A percentile compares a stretch with the other conserved stretches of the same genome.
Conservation (phyloP, 2,329 filamentous ascomycete species). For the Sporothrix luriei region DNA sequence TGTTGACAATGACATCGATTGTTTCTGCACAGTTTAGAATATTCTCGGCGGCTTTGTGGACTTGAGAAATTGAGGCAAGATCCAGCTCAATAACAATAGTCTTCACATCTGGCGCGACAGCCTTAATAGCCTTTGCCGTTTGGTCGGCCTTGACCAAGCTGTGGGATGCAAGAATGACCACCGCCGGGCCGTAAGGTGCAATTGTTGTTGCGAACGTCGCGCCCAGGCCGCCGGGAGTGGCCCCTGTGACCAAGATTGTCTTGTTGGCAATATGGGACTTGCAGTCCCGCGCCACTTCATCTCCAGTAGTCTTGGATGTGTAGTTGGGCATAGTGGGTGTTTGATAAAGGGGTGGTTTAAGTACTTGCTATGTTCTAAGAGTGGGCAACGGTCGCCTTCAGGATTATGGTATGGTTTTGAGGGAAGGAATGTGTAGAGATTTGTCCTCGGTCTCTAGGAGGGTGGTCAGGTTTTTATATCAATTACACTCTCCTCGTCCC, state of each 20-base stretch:
- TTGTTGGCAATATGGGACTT: conserved; percentile 24
- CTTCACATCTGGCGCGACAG: conserved; percentile 40
- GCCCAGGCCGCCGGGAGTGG: conserved; percentile 33
- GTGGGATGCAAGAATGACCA: conserved; percentile 36
- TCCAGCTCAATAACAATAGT: conserved; percentile 45
- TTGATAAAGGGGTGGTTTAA: not conserved
- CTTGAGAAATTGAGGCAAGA: conserved; percentile 44
- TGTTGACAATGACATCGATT: conserved; percentile 51
- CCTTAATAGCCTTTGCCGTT: conserved; percentile 43
- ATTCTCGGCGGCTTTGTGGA: conserved; percentile 44
- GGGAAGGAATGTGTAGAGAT: no score
- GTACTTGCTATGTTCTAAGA: no score
- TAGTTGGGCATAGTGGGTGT: conserved; percentile 5
- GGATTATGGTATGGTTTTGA: no score
- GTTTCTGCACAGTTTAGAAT: conserved; percentile 41
- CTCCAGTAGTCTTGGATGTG: conserved; percentile 26
- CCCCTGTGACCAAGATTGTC: conserved; percentile 36
- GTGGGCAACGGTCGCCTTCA: no score
- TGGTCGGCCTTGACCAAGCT: conserved; percentile 39
- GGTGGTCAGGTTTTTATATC: no score
- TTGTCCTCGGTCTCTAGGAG: no score
- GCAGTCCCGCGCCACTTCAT: conserved; percentile 28
- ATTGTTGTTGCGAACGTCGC: conserved; percentile 33
- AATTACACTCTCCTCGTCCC: no score
- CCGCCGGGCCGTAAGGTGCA: conserved; percentile 31